A percentile compares a stretch with the other conserved stretches of the same genome.
Conservation (phyloP, 2,329 filamentous ascomycete species). For the Paraphaeosphaeria sporulosa region DNA sequence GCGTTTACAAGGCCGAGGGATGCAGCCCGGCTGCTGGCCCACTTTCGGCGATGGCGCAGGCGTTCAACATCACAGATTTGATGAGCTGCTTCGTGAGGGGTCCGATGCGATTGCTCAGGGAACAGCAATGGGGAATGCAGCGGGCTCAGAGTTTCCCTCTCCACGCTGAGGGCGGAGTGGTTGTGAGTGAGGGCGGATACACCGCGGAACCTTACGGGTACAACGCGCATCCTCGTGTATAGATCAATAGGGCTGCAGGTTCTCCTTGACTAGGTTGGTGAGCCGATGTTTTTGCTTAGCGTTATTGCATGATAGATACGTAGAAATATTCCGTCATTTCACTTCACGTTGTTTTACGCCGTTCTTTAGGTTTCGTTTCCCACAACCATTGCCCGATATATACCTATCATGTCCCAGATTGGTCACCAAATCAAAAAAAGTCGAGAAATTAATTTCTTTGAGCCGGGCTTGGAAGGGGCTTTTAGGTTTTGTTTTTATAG, state of each 20-base stretch:
- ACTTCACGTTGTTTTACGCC: neutral
- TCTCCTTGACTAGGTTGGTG: neutral
- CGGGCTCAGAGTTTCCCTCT: constrained; percentile 27
- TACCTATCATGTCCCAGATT: too few relatives aligned
- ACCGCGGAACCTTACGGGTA: neutral
- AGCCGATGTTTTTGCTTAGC: neutral
- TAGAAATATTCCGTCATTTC: neutral
- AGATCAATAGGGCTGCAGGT: neutral
- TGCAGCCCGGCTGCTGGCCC: constrained; percentile 26
- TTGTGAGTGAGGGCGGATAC: neutral
- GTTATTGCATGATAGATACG: neutral
- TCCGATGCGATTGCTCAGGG: constrained; percentile 40
- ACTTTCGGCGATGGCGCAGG: constrained; percentile 32
- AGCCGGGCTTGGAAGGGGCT: too few relatives aligned
- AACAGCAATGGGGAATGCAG: constrained; percentile 36
- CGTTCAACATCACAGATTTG: constrained; percentile 39
- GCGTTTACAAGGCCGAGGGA: constrained; percentile 24
- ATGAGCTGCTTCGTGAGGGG: constrained; percentile 37
- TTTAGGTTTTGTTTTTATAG: too few relatives aligned
- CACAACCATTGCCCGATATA: too few relatives aligned
- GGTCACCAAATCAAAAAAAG: too few relatives aligned
- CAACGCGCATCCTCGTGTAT: neutral
- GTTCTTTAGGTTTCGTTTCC: too few relatives aligned
- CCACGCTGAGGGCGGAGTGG: constrained; percentile 2
- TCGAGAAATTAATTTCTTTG: too few relatives aligned